Base-by-base conservation (phyloP, 306 rosid genomes). In the Pterocarpus santalinus region DNA sequence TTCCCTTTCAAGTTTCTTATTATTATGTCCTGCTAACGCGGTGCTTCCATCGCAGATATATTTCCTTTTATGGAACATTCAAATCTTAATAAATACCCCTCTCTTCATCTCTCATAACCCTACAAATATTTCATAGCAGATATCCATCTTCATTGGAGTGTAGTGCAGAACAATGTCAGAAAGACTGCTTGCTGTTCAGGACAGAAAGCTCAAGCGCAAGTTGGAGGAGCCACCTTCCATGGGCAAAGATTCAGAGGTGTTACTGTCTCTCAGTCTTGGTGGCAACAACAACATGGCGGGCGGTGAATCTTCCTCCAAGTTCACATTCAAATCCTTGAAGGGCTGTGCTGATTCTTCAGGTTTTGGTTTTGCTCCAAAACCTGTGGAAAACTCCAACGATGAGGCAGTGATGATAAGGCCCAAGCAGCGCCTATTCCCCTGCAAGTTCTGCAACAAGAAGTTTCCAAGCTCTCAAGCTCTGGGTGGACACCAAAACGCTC, bases 401-500 rank as follows among this genome's bases (percentile, higher is more conserved):
- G 22, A 57, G 38, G 38, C 1, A 1, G 8, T 38, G 16, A 41
- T 39, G 28, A 22, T 22, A 0, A 2, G 13, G 2, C 14, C 11
- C 1, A 43, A 3, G 53, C 13, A 28, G 2, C 35, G 14, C 6
- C 35, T 72, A 28, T 63, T 68, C 63, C 8, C 64, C 1, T 84
- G 81, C 76, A 66, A 41, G 36, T 84, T 65, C 15, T 84, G 87
- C 34, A 10, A 1, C 2, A 75, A 69, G 2, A 77, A 85, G 44
- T 92, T 92, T 57, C 6, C 52, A 73, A 90, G 76, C 41, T 87
- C 88, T 6, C 94, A 92, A 69, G 97, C 90, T 1, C 75, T 92
- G 0, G 97, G 94, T 1, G 93, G 97, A 67, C 97, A 92, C 77
- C 94, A 92, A 36, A 92, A 92, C 43, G 94, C 94, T 13, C 94